Base-by-base conservation (phyloP, 2,329 filamentous ascomycete species). In the Colletotrichum musicola region DNA sequence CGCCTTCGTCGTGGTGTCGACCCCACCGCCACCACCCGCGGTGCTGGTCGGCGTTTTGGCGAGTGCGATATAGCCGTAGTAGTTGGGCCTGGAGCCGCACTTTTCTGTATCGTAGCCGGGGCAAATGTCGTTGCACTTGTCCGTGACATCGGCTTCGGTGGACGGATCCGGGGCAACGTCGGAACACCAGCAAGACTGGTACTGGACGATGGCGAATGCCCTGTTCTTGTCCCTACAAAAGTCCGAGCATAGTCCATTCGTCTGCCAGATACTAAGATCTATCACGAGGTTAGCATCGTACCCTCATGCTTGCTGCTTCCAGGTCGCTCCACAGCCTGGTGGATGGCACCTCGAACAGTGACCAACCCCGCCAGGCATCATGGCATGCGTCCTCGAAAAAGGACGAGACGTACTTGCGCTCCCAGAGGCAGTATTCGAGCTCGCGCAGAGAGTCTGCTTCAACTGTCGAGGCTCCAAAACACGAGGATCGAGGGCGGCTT, bases 101-200 rank as follows among this genome's bases (percentile, higher is more conserved):
- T 82, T 79, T 44, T 71, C 70, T 71, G 95, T 91, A 1, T 60
- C 40, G 75, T 86, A 95, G n/a, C 92, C 93, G 9, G 92, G 91
- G 73, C 93, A 95, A 16, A 79, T 58, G 0, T 77, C 77, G 71
- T 84, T 79, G 79, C 93, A 95, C 1, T 79, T 77, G 22, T 80
- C 75, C 58, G 84, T 80, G 42, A 71, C 22, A 18, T 55, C 42
- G 27, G 64, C 60, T 62, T 82, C 77, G 38, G 76, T 77, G 20
- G 74, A 75, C 38, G 80, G 71, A 57, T 82, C 81, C 9, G 93
- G 93, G 2, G 84, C 84, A 74, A 90, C 90, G 76, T 94, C 86
- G 44, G 91, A 90, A 77, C 93, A 95, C 92, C 92, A 95, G 76
- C 93, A 95, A 59, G 84, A 78, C 38, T 88, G 82, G 16, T 80